Conservation (phyloP, 2,329 filamentous ascomycete genomes). For the Fusarium napiforme region DNA sequence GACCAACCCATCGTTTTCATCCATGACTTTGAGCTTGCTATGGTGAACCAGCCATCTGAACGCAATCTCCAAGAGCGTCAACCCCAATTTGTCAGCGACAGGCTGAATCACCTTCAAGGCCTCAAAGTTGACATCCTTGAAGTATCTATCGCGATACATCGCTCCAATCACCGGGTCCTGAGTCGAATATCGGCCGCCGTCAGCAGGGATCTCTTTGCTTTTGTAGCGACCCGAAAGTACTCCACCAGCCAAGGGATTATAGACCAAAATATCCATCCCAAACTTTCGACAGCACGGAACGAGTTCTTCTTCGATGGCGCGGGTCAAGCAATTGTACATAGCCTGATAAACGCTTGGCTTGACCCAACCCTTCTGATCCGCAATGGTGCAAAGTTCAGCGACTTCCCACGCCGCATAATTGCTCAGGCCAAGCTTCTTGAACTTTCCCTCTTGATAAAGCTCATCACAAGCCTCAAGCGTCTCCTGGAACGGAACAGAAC, state of each 20-base stretch:
- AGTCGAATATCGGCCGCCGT: conserved; percentile 42
- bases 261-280: conserved; percentile 74
- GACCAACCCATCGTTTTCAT: conserved; percentile 59
- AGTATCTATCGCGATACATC: conserved; percentile 58
- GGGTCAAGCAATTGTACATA: conserved; percentile 66
- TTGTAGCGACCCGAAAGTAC: conserved; percentile 71
- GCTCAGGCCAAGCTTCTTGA: conserved; percentile 74
- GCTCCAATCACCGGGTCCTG: neutral
- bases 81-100: conserved; percentile 69
- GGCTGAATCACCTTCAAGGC: conserved; percentile 72
- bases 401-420: conserved; percentile 84
- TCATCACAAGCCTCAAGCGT: conserved; percentile 75
- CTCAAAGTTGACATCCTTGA: conserved; percentile 65
- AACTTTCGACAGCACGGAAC: conserved; percentile 65
- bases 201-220: conserved; percentile 40
- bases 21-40: conserved; percentile 59
- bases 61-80: conserved; percentile 74
- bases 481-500: conserved; percentile 72
- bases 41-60: conserved; percentile 77
- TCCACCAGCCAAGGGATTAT: conserved; percentile 79
- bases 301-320: conserved; percentile 56
- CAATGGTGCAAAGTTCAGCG: conserved; percentile 70
- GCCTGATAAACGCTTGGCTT: conserved; percentile 78
- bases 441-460: conserved; percentile 76
- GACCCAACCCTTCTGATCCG: conserved; percentile 70